Evolutionary conservation across 345 rosid species (phyloP).

Genomic region (Chamaenerion angustifolium): DNA sequence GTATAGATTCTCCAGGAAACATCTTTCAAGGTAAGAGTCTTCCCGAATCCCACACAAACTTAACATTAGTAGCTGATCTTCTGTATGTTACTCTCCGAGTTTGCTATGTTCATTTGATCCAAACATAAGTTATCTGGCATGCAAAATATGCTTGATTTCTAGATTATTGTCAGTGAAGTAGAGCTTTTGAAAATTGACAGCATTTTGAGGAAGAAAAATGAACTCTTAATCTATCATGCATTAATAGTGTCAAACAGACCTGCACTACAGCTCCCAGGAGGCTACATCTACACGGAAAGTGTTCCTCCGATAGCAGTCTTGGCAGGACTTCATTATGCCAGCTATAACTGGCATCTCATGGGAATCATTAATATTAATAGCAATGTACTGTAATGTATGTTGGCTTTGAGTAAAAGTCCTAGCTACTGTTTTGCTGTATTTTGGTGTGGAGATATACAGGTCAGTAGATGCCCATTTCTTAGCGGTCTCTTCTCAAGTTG

Average conservation of each 20-base stretch:
- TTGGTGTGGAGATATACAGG: too few relatives aligned
- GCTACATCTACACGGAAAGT: constrained; percentile 80
- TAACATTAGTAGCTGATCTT: too few relatives aligned
- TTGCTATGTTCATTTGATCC: too few relatives aligned
- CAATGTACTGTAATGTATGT: too few relatives aligned
- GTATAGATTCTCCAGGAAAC: constrained; percentile 72
- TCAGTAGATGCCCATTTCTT: constrained; percentile 44
- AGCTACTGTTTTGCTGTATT: constrained; percentile 4
- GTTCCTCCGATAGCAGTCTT: constrained; percentile 53
- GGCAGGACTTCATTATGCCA: constrained; percentile 93
- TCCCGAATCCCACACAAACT: too few relatives aligned
- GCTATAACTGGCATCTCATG: constrained; percentile 85
- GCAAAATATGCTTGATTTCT: too few relatives aligned
- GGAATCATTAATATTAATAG: constrained; percentile 19
- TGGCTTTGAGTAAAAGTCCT: background rate
- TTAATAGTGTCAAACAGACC: constrained; percentile 36
- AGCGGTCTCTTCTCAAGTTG: constrained; percentile 90
- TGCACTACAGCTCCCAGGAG: constrained; percentile 78
- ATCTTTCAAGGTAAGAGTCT: constrained; percentile 66
- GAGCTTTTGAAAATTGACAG: background rate
- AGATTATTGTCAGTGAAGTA: too few relatives aligned
- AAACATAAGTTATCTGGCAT: too few relatives aligned
- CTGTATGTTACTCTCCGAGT: too few relatives aligned
- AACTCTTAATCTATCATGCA: background rate
- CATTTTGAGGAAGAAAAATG: background rate